Evolutionary conservation across 1,284 basidiomycete species (phyloP).

Genomic region (Ganoderma lucidum): DNA sequence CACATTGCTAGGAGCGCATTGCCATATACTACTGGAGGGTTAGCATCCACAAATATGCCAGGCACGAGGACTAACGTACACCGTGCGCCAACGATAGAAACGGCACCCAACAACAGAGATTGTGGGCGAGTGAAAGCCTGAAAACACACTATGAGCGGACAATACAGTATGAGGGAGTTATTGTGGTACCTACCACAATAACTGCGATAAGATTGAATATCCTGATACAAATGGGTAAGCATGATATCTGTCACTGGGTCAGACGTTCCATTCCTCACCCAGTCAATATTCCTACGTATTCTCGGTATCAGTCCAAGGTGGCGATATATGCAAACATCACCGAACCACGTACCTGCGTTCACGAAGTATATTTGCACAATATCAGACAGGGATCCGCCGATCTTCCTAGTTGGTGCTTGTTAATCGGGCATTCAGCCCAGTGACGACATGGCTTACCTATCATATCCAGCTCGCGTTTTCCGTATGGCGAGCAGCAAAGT

Average conservation of each 20-base stretch:
- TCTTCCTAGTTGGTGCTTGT: background rate
- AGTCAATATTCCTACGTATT: background rate
- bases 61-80: background rate
- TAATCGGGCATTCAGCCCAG: background rate
- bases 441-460: background rate
- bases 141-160: background rate
- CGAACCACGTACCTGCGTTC: background rate
- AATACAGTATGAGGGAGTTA: no score
- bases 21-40: constrained; percentile 1
- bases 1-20: background rate
- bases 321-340: background rate
- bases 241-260: background rate
- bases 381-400: background rate
- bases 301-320: background rate
- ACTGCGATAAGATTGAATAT: background rate
- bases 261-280: background rate
- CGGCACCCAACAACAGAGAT: background rate
- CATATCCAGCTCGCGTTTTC: constrained; percentile 4
- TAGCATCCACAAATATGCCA: background rate
- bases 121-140: background rate
- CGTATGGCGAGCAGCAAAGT: constrained; percentile 3
- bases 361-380: background rate
- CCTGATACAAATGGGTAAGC: background rate
- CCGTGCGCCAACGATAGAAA: background rate
- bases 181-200: background rate